Evolutionary conservation across 2,329 filamentous ascomycete genomes (phyloP), one percentile per base, ranked within the genome.

Genomic region (Aspergillus aculeatinus): DNA sequence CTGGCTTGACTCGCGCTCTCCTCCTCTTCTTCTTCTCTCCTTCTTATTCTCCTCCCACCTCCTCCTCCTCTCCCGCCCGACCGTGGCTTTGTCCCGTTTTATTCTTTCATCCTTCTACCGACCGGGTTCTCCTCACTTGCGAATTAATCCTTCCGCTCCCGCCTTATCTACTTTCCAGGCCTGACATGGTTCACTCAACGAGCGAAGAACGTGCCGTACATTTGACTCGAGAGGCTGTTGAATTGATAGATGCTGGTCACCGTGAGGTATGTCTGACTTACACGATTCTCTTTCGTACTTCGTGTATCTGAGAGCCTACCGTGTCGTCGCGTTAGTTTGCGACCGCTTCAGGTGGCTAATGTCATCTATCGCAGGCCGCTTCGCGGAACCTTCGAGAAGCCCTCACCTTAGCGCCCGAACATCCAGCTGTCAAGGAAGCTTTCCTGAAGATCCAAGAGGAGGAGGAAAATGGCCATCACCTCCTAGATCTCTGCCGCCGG

Each of bases 301-400:
- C 56, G 16, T 51, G 49, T 16, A 16, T 16, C 5, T 16, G 11
- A 12, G 33, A 35, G 4, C 14, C 16, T 19, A 33, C 47, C 21
- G 29, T 52, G 49, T 48, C 48, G 12, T 9, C n/a, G 50, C 31
- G 14, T 58, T 16, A 42, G 31, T 23, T 57, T 39, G 48, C 27
- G 27, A 44, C 57, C 51, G 27, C 27, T 21, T 55, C 48, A 55
- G 48, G 58, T 65, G 31, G 64, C 63, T 59, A 53, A 48, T 60
- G 42, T 62, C 59, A 58, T 59, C 51, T 57, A 52, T 60, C 44
- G 56, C 60, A 81, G 80, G 76, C 78, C 59, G 79, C 79, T 42
- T 79, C 78, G 48, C 71, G 78, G 63, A 80, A 79, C 64, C 72
- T 82, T 57, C 76, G 79, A 69, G 79, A 81, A 72, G 80, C 80